phyloP scores from a whole-genome alignment of 768 basidiomycete species.

The Stropharia rugosoannulata region DNA sequence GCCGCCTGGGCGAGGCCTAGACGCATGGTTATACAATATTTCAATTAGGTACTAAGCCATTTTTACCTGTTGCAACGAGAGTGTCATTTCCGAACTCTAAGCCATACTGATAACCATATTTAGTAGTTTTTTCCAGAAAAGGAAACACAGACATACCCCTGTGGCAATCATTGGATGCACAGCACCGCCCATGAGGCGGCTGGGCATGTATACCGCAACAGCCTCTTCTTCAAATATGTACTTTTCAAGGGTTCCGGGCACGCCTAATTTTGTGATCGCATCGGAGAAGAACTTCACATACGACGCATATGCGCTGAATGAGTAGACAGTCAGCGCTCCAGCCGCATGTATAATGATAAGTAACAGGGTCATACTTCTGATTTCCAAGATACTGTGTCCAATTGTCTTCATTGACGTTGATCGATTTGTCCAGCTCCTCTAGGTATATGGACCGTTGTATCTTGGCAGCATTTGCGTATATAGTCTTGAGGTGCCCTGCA shows the following conservation, averaged over 20 bases:
- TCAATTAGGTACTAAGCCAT: not conserved
- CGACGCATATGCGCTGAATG: slow-evolving; percentile 34
- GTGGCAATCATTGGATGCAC: slow-evolving; percentile 56
- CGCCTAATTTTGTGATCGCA: slow-evolving; percentile 37
- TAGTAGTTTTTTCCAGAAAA: slow-evolving; percentile 5
- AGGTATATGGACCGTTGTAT: slow-evolving; percentile 38
- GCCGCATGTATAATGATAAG: not conserved
- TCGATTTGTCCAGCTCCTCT: slow-evolving; percentile 31
- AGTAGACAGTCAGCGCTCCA: not conserved
- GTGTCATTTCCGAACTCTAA: slow-evolving; percentile 51
- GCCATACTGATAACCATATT: slow-evolving; percentile 38
- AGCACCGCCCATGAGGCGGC: slow-evolving; percentile 32
- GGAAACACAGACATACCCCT: slow-evolving; percentile 36
- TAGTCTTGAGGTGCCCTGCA: slow-evolving; percentile 42
- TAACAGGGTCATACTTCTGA: slow-evolving; percentile 32
- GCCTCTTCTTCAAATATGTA: slow-evolving; percentile 43
- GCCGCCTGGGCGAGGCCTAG: slow-evolving; percentile 52
- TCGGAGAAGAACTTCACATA: slow-evolving; percentile 39
- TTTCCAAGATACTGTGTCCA: slow-evolving; percentile 52
- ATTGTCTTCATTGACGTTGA: slow-evolving; percentile 40
- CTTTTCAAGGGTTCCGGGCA: slow-evolving; percentile 39
- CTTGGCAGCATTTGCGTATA: slow-evolving; percentile 41
- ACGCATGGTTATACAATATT: not conserved
- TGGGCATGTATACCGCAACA: slow-evolving; percentile 33
- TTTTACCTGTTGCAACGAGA: slow-evolving; percentile 47